phyloP scores from a whole-genome alignment of 75 land plant genomes.

The Cunninghamia lanceolata region DNA sequence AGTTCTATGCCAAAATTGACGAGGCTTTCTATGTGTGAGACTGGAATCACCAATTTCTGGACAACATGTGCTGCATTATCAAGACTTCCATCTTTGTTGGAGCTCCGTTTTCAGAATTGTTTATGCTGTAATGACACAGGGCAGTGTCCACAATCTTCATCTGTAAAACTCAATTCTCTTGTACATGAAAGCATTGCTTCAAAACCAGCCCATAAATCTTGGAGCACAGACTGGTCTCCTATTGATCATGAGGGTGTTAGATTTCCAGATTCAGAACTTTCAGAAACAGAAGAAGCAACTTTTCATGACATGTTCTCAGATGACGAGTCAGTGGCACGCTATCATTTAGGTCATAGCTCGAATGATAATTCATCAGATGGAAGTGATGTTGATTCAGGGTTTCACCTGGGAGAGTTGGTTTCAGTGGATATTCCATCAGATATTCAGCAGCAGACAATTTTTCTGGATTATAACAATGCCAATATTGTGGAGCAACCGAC shows the following conservation, averaged over 20 bases:
- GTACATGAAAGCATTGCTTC: slow-evolving; percentile 3
- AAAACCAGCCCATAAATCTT: slow-evolving; percentile 2
- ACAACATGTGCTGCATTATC: slow-evolving; percentile 67
- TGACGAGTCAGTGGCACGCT: slow-evolving; percentile 18
- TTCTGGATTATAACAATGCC: background rate
- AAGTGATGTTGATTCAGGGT: slow-evolving; percentile 51
- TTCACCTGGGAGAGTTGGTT: slow-evolving; percentile 7
- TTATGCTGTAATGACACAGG: slow-evolving; percentile 67
- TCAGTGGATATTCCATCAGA: background rate
- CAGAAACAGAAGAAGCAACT: slow-evolving; percentile 14
- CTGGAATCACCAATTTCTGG: slow-evolving; percentile 74
- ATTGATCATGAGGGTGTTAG: slow-evolving; percentile 16
- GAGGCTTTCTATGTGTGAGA: slow-evolving; percentile 76
- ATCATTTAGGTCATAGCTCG: slow-evolving; percentile 21
- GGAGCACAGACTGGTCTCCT: slow-evolving; percentile 7
- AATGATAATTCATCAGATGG: slow-evolving; percentile 63
- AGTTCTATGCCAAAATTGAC: slow-evolving; percentile 66
- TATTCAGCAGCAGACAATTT: slow-evolving; percentile 12
- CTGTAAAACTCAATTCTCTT: slow-evolving; percentile 4
- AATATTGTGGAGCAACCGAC: background rate
- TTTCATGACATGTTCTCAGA: slow-evolving; percentile 29
- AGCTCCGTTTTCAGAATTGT: slow-evolving; percentile 86
- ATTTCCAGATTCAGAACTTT: slow-evolving; percentile 20
- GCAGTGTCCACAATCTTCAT: slow-evolving; percentile 29
- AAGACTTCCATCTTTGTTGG: slow-evolving; percentile 56